Evolutionary conservation across 1,284 basidiomycete species (phyloP), one percentile per base, ranked within the genome.

Genomic region (Papiliotrema nemorosa): DNA sequence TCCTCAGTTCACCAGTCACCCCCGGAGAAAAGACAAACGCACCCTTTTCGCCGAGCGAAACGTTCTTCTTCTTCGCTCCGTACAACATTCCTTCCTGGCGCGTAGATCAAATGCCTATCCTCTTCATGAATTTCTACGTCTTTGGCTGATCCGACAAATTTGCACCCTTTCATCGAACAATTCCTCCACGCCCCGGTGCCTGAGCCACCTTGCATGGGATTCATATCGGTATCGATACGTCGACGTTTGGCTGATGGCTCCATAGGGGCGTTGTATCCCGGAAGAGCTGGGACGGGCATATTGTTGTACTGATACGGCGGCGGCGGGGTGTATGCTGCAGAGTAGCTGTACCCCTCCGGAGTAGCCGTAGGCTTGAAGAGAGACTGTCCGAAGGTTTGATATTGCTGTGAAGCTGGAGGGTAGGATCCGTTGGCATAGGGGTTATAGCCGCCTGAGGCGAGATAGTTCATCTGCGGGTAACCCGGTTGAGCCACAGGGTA

Each of bases 41-140:
- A 67, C 64, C 64, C 66, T 35, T 89, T 87, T 82, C 86, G 86
- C 42, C 84, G 84, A 7, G 70, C 58, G 54, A 76, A 80, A 57
- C 80, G 80, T 63, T 80, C 81, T 55, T 78, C 79, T 52, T 83
- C 80, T 45, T 87, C 80, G 82, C 86, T 68, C 36, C 64, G 47
- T 53, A 70, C 64, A 22, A 62, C 50, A 25, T 45, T 36, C 20
- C 51, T 50, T 3, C 64, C 85, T 38, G 81, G 79, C 16, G 87
- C 86, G 60, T 84, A 91, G 44, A 92, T 84, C 44, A 93, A 77
- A 72, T 93, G 91, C 20, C 90, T 78, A 67, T 94, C 91, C 83
- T 90, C 91, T 81, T 86, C 88, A 68, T 94, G 91, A 20, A 80
- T 79, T 67, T 89, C 84, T 4, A 93, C 82, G 25, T 83, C 78